Base-by-base conservation (phyloP, 2,329 filamentous ascomycete species). In the Talaromyces piceae region DNA sequence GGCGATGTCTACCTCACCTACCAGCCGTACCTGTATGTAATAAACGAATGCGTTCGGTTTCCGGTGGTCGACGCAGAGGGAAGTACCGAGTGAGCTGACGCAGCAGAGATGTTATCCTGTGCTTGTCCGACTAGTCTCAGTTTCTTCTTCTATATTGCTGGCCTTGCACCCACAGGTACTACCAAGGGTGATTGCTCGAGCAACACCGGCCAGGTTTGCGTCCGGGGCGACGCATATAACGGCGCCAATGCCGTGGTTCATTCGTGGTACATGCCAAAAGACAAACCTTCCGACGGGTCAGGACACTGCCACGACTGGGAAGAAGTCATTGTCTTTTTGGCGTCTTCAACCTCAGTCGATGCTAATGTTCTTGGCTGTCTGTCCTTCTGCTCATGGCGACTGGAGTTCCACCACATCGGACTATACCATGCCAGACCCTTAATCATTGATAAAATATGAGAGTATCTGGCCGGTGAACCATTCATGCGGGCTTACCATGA, bases 41-140 rank as follows among this genome's bases (percentile, higher is more conserved):
- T 73, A 16, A 78, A 79, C 57, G 81, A 81, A 43, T 84, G 81
- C 55, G 80, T 83, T 7, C 79, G 81, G 0, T 84, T 81, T 59
- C 80, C 81, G 0, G 81, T 77, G 1, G 81, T 84, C 1, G 77
- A 84, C 55, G 72, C 72, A 0, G 63, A 67, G 0, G 82, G 81
- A 2, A 73, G 84, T 57, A 82, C 77, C 13, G 71, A 74, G 80
- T 82, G 63, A 53, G 70, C 58, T 16, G n/a, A 22, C 8, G 11
- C 5, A 46, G 25, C 46, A 50, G 45, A 57, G 4, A 28, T 11
- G 2, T 8, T 37, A n/a, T 37, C 16, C 31, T 9, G 31, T 11
- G 11, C 7, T 28, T 28, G 11, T 1, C 39, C 5, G 16, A 33
- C 3, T 12, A 16, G 16, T 6, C 3, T 20, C 43, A 30, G n/a